phyloP scores from a whole-genome alignment of 306 rosid genomes.

The Arachis hypogaea region DNA sequence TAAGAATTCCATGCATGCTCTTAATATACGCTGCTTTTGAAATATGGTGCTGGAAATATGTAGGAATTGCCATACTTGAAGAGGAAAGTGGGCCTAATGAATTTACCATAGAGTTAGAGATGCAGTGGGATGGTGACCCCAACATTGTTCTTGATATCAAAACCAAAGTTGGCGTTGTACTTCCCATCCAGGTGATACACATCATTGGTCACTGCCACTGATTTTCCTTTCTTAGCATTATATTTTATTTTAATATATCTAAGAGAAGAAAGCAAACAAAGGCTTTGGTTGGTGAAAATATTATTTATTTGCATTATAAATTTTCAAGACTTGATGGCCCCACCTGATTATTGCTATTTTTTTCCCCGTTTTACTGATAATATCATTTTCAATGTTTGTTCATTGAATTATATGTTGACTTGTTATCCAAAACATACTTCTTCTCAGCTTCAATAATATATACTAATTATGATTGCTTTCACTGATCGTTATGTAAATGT shows the following conservation, averaged over 20 bases:
- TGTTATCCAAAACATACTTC: neutral
- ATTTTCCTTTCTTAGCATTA: conserved; percentile 6
- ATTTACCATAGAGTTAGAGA: conserved; percentile 82
- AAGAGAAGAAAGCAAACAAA: conserved; percentile 9
- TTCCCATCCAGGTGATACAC: conserved; percentile 81
- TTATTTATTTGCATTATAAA: neutral
- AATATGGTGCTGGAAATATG: conserved; percentile 30
- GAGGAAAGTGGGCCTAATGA: conserved; percentile 58
- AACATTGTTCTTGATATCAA: conserved; percentile 76
- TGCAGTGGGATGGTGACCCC: conserved; percentile 98
- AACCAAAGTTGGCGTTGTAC: conserved; percentile 72
- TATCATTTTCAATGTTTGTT: neutral
- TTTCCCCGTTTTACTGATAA: neutral
- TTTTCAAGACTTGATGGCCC: conserved; percentile 20
- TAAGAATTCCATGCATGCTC: too few species aligned
- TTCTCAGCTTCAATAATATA: conserved; percentile 1
- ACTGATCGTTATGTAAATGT: conserved; percentile 4
- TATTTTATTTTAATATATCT: conserved; percentile 5
- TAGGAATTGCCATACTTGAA: conserved; percentile 76
- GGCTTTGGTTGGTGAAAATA: neutral
- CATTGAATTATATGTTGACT: neutral
- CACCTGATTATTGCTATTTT: neutral
- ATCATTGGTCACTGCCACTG: conserved; percentile 16
- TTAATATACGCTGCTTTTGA: neutral
- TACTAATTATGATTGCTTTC: neutral